phyloP scores from a whole-genome alignment of 495 filamentous ascomycete species.

The Margaritispora aquatica region DNA sequence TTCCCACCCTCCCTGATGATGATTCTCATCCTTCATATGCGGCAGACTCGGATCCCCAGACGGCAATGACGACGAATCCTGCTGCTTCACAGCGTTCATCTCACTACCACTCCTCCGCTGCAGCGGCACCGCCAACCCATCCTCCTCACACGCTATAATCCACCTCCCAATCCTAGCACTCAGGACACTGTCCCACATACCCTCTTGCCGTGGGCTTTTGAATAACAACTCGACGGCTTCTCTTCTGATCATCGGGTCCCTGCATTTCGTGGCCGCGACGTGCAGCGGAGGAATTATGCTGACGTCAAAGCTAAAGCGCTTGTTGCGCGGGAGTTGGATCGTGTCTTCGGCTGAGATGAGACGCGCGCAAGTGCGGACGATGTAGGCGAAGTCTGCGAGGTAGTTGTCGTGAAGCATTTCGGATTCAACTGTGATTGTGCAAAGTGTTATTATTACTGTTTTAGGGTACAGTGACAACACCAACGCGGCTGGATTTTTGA shows the following conservation, averaged over 20 bases:
- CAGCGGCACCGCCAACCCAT: constrained; percentile 64
- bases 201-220: constrained; percentile 38
- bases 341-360: constrained; percentile 1
- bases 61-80: too few species aligned
- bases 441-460: constrained; percentile 4
- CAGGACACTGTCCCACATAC: constrained; percentile 35
- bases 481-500: constrained; percentile 11
- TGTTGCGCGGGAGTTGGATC: constrained; percentile 6
- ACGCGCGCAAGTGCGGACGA: constrained; percentile 10
- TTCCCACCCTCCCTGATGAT: neutral
- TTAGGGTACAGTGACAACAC: constrained; percentile 19
- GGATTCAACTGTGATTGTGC: neutral
- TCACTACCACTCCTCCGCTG: too few species aligned
- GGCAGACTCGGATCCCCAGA: constrained; percentile 5
- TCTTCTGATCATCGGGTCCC: constrained; percentile 37
- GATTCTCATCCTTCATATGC: neutral
- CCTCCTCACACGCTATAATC: constrained; percentile 18
- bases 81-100: constrained; percentile 46
- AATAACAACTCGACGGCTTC: constrained; percentile 35
- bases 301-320: constrained; percentile 51
- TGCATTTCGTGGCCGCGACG: constrained; percentile 34
- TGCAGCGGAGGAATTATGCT: constrained; percentile 35
- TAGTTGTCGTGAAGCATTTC: constrained; percentile 22
- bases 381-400: constrained; percentile 19
- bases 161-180: constrained; percentile 16